A percentile compares a stretch with the other conserved stretches of the same genome.
These are phyloP conservation scores for Trichoderma citrinoviride DNA, from an alignment of 2,329 filamentous ascomycete species.

Conservation along the genomic window DNA sequence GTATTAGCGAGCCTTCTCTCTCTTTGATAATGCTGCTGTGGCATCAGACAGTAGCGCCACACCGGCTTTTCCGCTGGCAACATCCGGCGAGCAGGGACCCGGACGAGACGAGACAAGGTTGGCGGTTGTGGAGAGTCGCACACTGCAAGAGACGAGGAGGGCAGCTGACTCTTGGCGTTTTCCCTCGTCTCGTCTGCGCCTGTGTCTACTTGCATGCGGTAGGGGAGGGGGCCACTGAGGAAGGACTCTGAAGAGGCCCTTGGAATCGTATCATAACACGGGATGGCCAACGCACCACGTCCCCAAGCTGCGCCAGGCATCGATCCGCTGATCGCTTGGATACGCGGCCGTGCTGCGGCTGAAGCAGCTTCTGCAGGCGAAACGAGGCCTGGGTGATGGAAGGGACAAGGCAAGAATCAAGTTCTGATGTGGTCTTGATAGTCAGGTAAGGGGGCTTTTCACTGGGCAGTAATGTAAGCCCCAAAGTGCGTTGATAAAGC, in stretches of 20 bases:
- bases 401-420: neutral
- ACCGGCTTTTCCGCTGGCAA: neutral
- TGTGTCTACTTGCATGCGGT: neutral
- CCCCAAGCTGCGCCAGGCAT: neutral
- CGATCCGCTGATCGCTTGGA: neutral
- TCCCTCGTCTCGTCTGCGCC: too few relatives aligned
- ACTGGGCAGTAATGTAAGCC: too few relatives aligned
- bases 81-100: neutral
- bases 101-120: neutral
- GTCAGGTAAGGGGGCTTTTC: too few relatives aligned
- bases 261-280: neutral
- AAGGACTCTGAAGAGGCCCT: neutral
- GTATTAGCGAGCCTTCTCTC: neutral
- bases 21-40: neutral
- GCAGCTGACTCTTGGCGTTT: conserved; percentile 1
- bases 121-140: neutral
- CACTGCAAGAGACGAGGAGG: neutral
- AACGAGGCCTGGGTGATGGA: neutral
- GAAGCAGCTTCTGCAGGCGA: neutral
- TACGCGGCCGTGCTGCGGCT: neutral
- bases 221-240: neutral
- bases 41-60: neutral
- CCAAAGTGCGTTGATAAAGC: too few relatives aligned
- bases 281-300: neutral
- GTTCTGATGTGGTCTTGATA: too few relatives aligned